Base-by-base conservation (phyloP, 768 basidiomycete genomes). In the Agaricus bisporus region DNA sequence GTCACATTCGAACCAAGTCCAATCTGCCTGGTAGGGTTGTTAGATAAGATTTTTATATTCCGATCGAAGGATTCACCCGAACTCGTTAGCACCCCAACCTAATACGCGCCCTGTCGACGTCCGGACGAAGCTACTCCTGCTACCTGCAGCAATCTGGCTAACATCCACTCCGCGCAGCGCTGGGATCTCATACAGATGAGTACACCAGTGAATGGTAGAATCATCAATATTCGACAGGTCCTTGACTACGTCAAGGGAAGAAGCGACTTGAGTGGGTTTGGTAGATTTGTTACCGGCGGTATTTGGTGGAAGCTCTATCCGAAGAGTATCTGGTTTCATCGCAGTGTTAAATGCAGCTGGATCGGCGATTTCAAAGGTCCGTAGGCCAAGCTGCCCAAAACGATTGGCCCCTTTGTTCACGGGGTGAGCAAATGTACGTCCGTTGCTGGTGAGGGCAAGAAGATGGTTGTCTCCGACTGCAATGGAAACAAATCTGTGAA, bases 71-170 rank as follows among this genome's bases (percentile, higher is more conserved):
- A 8, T 77, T 48, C 59, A 87, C 87, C 92, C 92, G 60, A 78
- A 86, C 58, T 89, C 85, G 64, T 97, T 95, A 1, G 90, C 90
- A 42, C 94, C 94, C 82, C 89, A 95, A 0, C 84, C 91, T 17
- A 98, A 77, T 9, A 95, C 88, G 50, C 82, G 74, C 1, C 92
- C 94, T 2, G 73, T 68, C 3, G 59, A 54, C 0, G 91, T 91
- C 22, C 82, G 73, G 9, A 77, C 85, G 62, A 90, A 91, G 61
- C 88, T 92, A 44, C 79, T 83, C 51, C 83, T 76, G 37, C 74
- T 73, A 2, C 91, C 91, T 22, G 91, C 80, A 26, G 83, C 83
- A 41, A 92, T 73, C 66, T 91, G 85, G 17, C 75, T 78, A 41
- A 89, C 72, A 20, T 79, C 65, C 5, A 92, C 67, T 1, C 79